A percentile compares a stretch with the other conserved stretches of the same genome.
Conservation (phyloP, 306 rosid genomes). For the Betula pendula region DNA sequence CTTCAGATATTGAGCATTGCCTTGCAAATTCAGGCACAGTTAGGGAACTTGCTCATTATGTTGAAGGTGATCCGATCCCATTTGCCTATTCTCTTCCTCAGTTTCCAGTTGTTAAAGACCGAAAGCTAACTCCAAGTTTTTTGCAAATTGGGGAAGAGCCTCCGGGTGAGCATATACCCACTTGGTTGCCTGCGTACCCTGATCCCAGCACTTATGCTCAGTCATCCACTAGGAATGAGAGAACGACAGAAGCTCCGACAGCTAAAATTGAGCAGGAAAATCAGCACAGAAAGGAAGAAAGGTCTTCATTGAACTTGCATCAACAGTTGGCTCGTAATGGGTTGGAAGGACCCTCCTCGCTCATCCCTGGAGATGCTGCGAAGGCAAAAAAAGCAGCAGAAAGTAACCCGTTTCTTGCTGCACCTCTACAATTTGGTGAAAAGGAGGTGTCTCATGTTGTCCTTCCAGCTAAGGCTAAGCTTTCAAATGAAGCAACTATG, state of each 20-base stretch:
- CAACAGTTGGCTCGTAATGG: slow-evolving; percentile 45
- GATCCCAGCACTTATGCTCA: slow-evolving; percentile 47
- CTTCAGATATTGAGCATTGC: slow-evolving; percentile 69
- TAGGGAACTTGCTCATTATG: slow-evolving; percentile 48
- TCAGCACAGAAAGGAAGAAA: slow-evolving; percentile 47
- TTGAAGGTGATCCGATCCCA: slow-evolving; percentile 43
- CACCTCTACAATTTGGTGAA: slow-evolving; percentile 71
- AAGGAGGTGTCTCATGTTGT: slow-evolving; percentile 62
- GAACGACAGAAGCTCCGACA: slow-evolving; percentile 36
- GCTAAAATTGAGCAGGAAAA: slow-evolving; percentile 48
- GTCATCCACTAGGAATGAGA: slow-evolving; percentile 35
- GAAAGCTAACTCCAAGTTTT: slow-evolving; percentile 54
- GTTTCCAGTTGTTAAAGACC: slow-evolving; percentile 67
- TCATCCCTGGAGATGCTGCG: slow-evolving; percentile 42
- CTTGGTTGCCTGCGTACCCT: slow-evolving; percentile 87
- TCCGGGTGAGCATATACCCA: slow-evolving; percentile 70
- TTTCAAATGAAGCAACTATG: slow-evolving; percentile 33
- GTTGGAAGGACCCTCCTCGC: slow-evolving; percentile 43
- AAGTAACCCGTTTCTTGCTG: slow-evolving; percentile 70
- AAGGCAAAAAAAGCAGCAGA: slow-evolving; percentile 53
- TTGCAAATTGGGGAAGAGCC: slow-evolving; percentile 59
- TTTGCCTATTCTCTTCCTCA: slow-evolving; percentile 59
- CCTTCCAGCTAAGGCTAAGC: slow-evolving; percentile 62
- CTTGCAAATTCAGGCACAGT: slow-evolving; percentile 61
- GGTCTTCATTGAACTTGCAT: slow-evolving; percentile 47